phyloP scores from a whole-genome alignment of 1,139 yeast genomes.

The Scheffersomyces illinoinensis region DNA sequence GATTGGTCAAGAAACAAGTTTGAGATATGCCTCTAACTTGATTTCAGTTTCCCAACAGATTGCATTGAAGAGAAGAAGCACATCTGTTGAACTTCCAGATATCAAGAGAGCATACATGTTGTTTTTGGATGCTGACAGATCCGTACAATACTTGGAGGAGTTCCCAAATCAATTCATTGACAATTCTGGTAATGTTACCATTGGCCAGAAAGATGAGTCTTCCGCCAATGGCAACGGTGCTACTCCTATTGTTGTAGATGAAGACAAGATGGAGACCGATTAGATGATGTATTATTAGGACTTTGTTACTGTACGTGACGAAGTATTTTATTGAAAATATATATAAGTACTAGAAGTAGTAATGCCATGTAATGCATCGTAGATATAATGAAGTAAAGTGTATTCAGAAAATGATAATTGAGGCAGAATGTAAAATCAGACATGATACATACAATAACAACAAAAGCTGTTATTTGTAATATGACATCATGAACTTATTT shows the following conservation, averaged over 20 bases:
- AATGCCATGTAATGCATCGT: background rate
- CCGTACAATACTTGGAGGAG: conserved; percentile 78
- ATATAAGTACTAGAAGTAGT: background rate
- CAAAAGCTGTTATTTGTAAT: background rate
- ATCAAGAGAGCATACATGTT: conserved; percentile 84
- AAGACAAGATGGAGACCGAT: conserved; percentile 55
- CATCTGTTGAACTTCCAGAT: conserved; percentile 74
- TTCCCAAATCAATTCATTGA: conserved; percentile 68
- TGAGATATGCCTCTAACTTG: conserved; percentile 90
- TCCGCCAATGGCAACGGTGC: conserved; percentile 9
- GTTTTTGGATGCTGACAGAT: conserved; percentile 85
- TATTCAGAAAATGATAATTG: background rate
- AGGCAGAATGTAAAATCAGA: background rate
- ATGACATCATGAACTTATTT: background rate
- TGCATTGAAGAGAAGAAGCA: conserved; percentile 76
- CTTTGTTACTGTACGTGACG: background rate
- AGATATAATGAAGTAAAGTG: background rate
- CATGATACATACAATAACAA: background rate
- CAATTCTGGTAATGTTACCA: conserved; percentile 64
- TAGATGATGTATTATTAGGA: conserved; percentile 6
- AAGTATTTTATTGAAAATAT: background rate
- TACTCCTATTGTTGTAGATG: conserved; percentile 16
- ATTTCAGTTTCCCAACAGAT: conserved; percentile 87
- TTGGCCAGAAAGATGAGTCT: conserved; percentile 29
- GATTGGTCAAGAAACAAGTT: conserved; percentile 88